Conservation (phyloP, 106 monocot species). For the Phalaenopsis equestris region DNA sequence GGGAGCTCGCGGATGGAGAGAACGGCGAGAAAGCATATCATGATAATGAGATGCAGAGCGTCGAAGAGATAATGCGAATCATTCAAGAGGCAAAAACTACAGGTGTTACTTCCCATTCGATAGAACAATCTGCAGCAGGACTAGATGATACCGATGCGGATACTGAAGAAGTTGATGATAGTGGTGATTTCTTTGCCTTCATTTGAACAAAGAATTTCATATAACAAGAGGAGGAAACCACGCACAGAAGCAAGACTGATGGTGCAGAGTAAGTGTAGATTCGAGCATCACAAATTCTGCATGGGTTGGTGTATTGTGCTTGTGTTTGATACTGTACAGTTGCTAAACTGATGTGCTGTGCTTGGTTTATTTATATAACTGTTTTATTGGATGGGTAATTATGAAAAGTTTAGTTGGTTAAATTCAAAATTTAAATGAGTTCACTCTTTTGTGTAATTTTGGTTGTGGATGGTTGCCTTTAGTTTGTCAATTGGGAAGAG, state of each 20-base stretch:
- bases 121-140: constrained; percentile 10
- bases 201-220: constrained; percentile 10
- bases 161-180: constrained; percentile 16
- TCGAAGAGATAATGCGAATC: constrained; percentile 59
- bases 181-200: constrained; percentile 13
- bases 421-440: no score
- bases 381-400: neutral
- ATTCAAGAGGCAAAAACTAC: constrained; percentile 53
- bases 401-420: neutral
- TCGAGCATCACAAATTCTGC: neutral
- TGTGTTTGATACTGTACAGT: neutral
- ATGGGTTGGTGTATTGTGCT: neutral
- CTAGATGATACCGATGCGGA: constrained; percentile 18
- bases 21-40: constrained; percentile 5
- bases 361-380: neutral
- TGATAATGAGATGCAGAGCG: constrained; percentile 21
- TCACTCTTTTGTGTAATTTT: no score
- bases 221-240: neutral
- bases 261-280: neutral
- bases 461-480: no score
- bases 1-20: constrained; percentile 42
- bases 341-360: neutral
- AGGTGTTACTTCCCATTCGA: neutral
- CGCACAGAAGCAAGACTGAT: neutral
- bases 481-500: no score